Base-by-base conservation (phyloP, 495 filamentous ascomycete genomes). In the Gamarada debralockiae region DNA sequence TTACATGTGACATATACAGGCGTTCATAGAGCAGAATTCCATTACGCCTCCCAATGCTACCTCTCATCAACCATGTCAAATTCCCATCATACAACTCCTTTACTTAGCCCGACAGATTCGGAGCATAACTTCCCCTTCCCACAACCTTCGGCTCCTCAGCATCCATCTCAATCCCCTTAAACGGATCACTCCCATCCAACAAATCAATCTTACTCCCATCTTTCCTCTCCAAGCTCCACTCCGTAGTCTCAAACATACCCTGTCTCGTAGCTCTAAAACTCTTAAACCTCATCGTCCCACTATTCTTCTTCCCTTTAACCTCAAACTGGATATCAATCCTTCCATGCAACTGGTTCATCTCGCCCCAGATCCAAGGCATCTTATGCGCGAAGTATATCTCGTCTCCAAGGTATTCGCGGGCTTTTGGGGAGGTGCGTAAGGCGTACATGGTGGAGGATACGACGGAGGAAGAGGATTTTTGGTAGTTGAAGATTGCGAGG, bases 401-500 rank as follows among this genome's bases (percentile, higher is more conserved):
- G 64, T 96, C 89, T 21, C 93, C 93, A 4, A 98, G 73, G 21
- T 82, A 70, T 52, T 83, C 82, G 46, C 90, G 81, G 31, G 90
- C 93, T 48, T 73, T 69, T 6, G 78, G 70, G 41, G 85, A 87
- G 12, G 87, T 95, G 48, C 93, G 88, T 38, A 98, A 78, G 0
- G 92, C 85, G 73, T 97, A 98, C 1, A 98, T 77, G 5, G 89
- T 92, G 39, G 86, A 87, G 52, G 78, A 82, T 3, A 96, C 89
- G 12, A 97, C 82, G 48, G 85, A 86, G 15, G 81, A 87, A 2
- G 86, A 89, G 2, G 82, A 78, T 65, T 96, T 96, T 63, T 98
- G 92, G 78, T 98, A 97, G 75, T 98, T 98, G 85, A 98, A 97
- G 67, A 96, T 93, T 38, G 82, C 88, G 33, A 93, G 72, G 54